phyloP scores from a whole-genome alignment of 2,329 filamentous ascomycete genomes.

The Aspergillus niger region DNA sequence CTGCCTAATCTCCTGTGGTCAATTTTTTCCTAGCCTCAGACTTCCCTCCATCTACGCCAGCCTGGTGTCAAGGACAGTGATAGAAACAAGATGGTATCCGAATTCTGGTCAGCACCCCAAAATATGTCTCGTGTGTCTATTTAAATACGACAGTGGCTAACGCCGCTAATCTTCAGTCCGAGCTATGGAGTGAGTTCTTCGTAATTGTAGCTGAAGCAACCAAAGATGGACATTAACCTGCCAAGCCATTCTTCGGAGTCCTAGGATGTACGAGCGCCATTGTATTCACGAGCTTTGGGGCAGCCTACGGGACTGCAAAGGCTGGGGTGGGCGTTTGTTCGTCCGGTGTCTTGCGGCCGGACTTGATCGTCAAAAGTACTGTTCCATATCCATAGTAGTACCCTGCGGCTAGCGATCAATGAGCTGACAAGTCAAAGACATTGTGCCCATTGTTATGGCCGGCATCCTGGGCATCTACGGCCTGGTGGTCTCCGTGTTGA shows the following conservation, averaged over 20 bases:
- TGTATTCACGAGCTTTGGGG: slow-evolving; percentile 94
- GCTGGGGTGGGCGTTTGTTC: slow-evolving; percentile 97
- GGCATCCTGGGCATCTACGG: slow-evolving; percentile 99
- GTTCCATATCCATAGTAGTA: slow-evolving; percentile 27
- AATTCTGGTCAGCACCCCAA: neutral
- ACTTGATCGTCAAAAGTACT: slow-evolving; percentile 99
- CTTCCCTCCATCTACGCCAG: neutral
- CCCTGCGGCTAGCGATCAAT: neutral
- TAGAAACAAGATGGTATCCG: neutral
- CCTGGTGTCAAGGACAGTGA: neutral
- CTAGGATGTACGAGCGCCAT: slow-evolving; percentile 96
- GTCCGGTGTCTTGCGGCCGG: slow-evolving; percentile 96
- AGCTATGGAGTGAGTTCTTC: neutral
- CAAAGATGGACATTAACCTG: neutral
- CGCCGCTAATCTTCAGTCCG: neutral
- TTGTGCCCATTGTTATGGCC: slow-evolving; percentile 99
- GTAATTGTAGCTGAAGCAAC: neutral
- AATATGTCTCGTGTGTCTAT: too few relatives aligned
- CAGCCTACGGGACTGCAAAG: slow-evolving; percentile 98
- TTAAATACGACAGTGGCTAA: neutral
- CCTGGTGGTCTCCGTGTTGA: slow-evolving; percentile 82
- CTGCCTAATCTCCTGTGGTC: neutral
- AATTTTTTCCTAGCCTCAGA: neutral
- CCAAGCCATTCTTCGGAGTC: slow-evolving; percentile 86
- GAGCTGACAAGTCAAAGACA: slow-evolving; percentile 62